Percentiles rank a stretch among this genome's conserved stretches.
These are phyloP conservation scores for Mycena venus DNA, from an alignment of 768 basidiomycete species.

Conservation along the genomic window DNA sequence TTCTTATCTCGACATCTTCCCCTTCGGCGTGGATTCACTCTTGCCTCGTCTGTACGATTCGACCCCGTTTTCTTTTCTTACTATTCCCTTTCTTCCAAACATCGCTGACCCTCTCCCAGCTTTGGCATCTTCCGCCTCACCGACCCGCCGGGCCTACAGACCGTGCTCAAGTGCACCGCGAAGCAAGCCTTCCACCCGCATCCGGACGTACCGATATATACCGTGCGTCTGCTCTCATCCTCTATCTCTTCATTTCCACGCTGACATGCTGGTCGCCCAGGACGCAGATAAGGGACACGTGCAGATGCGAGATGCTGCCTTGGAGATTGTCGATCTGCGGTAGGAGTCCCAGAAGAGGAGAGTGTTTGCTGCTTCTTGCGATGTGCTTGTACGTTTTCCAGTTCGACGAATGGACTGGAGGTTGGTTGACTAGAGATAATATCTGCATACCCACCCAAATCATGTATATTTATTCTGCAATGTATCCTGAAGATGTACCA, in stretches of 20 bases:
- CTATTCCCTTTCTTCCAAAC: too few species aligned
- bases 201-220: slow-evolving; percentile 87
- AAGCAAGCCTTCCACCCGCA: slow-evolving; percentile 92
- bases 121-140: slow-evolving; percentile 93
- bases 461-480: too few species aligned
- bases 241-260: background rate
- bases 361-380: too few species aligned
- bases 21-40: too few species aligned
- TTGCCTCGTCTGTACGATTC: too few species aligned
- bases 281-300: slow-evolving; percentile 92
- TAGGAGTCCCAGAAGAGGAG: too few species aligned
- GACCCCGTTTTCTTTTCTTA: too few species aligned
- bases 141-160: slow-evolving; percentile 85
- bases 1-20: background rate
- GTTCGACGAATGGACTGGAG: too few species aligned
- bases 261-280: slow-evolving; percentile 47
- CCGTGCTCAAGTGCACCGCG: slow-evolving; percentile 74
- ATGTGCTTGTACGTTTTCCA: too few species aligned
- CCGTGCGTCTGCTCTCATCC: slow-evolving; percentile 63
- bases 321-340: slow-evolving; percentile 91
- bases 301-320: slow-evolving; percentile 74
- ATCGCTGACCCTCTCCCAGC: slow-evolving; percentile 48
- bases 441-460: too few species aligned
- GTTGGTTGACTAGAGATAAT: too few species aligned
- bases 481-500: too few species aligned